Evolutionary conservation across 2,329 filamentous ascomycete genomes (phyloP).

Genomic region (Penicillium digitatum): DNA sequence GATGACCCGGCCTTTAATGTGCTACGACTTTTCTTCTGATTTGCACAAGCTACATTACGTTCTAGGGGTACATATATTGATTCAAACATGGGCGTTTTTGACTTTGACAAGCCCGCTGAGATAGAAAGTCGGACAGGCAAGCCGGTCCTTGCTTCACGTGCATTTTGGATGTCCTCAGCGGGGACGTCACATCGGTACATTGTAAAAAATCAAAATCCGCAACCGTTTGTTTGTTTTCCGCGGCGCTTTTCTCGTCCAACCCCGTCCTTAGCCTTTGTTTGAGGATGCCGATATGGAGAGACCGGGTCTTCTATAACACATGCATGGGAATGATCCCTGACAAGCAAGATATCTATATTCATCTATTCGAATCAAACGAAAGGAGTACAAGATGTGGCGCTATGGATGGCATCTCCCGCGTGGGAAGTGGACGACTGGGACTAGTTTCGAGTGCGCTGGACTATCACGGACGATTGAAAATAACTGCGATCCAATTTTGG

Average conservation of each 20-base stretch:
- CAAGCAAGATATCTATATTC: background rate
- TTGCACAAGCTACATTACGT: background rate
- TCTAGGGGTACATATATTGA: background rate
- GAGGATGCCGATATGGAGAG: background rate
- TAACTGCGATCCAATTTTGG: background rate
- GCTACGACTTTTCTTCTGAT: conserved; percentile 1
- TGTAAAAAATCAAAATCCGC: background rate
- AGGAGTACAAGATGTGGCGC: background rate
- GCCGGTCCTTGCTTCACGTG: conserved; percentile 1
- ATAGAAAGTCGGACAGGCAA: background rate
- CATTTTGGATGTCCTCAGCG: background rate
- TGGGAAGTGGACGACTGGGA: background rate
- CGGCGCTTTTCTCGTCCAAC: background rate
- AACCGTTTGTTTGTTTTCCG: background rate
- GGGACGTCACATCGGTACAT: background rate
- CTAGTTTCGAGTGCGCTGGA: background rate
- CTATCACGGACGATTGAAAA: background rate
- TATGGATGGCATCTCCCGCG: background rate
- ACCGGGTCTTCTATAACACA: background rate
- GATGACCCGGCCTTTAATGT: background rate
- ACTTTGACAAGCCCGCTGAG: background rate
- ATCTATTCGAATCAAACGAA: background rate
- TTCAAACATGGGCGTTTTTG: background rate
- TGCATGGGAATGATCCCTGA: background rate
- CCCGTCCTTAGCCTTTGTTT: background rate